Evolutionary conservation across 768 basidiomycete species (phyloP).

Genomic region (Hygrophorus russula): DNA sequence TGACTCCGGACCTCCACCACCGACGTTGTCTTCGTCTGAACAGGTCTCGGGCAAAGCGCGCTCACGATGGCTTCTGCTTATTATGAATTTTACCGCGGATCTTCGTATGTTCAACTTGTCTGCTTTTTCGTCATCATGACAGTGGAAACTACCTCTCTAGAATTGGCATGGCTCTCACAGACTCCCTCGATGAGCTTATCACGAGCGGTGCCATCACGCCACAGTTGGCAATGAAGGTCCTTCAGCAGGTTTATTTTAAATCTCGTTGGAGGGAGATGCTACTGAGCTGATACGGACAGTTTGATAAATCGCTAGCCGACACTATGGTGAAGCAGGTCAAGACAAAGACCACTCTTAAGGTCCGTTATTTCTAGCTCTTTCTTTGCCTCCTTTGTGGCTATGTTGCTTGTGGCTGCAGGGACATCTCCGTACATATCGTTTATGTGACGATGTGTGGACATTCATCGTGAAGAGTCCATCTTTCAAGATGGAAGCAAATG

Average conservation of each 20-base stretch:
- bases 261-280: conserved; percentile 1
- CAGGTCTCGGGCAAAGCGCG: conserved; percentile 5
- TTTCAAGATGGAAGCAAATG: conserved; percentile 94
- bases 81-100: conserved; percentile 89
- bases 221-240: conserved; percentile 97
- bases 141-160: conserved; percentile 26
- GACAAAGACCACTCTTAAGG: conserved; percentile 89
- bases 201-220: conserved; percentile 95
- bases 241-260: conserved; percentile 65
- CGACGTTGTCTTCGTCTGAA: conserved; percentile 4
- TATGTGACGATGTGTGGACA: conserved; percentile 97
- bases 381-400: background rate
- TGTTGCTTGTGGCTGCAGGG: conserved; percentile 36
- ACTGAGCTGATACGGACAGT: conserved; percentile 35
- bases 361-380: conserved; percentile 19
- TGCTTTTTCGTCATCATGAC: background rate
- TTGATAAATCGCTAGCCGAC: conserved; percentile 92
- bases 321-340: conserved; percentile 91
- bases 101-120: conserved; percentile 54
- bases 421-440: conserved; percentile 82
- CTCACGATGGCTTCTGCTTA: conserved; percentile 65
- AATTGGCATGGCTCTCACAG: conserved; percentile 94
- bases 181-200: conserved; percentile 97
- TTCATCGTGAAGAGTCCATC: conserved; percentile 89
- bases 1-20: background rate